Base-by-base conservation (phyloP, 495 filamentous ascomycete genomes). In the Neurospora tetraspora region DNA sequence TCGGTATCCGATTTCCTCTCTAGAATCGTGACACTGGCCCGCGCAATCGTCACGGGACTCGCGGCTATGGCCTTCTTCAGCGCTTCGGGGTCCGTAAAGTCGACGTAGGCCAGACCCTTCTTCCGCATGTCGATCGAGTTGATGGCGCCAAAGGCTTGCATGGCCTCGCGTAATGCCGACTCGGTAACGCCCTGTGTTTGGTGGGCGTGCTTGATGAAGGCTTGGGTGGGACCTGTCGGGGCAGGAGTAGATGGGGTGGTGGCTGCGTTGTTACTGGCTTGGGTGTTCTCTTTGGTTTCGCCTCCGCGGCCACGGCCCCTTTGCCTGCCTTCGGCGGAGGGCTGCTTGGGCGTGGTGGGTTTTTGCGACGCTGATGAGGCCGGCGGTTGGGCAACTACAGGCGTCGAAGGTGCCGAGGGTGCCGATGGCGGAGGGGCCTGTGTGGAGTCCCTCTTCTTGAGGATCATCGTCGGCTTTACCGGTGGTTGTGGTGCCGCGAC, bases 181-280 rank as follows among this genome's bases (percentile, higher is more conserved):
- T 97, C 94, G 1, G 93, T 97, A 45, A 98, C 91, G 20, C 94
- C 94, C 79, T 97, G 94, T 1, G 93, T 94, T 23, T 93, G 89
- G 79, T 96, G 96, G 71, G 94, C 94, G 76, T 97, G 94, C 78
- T 97, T 97, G 76, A 97, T 85, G 78, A 97, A 98, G n/a, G 93
- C 94, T 78, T 93, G 90, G 2, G 89, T 92, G 7, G 91, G 88
- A 5, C 88, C 88, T 34, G 53, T 9, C 10, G 89, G 78, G 36
- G 85, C 78, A 74, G 88, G 73, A 8, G 76, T 53, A 18, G 80
- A 47, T 31, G 78, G 71, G n/a, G 70, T 37, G 42, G 74, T 75
- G 1, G 71, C 74, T 27, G 77, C 79, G 69, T 77, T 78, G 73
- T 78, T 74, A 36, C 77, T 77, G n/a, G 69, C 0, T 20, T 27